These are phyloP conservation scores for Phytophthora hibernalis DNA, from an alignment of 352 stramenopile species.

Conservation along the genomic window DNA sequence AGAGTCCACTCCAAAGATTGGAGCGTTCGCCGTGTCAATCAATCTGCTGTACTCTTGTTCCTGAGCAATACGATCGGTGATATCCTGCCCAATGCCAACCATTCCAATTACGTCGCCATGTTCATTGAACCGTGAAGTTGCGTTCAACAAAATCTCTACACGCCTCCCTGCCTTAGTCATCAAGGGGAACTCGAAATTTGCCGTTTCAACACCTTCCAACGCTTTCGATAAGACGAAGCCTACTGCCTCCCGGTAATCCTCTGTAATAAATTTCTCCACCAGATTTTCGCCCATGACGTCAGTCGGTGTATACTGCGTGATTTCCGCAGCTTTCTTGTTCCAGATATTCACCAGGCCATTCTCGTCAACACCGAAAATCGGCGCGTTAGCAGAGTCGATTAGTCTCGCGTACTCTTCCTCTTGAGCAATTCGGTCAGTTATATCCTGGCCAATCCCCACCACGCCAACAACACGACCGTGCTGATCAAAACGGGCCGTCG, in stretches of 20 bases:
- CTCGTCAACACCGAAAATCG: constrained; percentile 88
- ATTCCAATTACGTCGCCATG: constrained; percentile 73
- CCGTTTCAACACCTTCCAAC: constrained; percentile 53
- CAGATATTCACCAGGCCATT: constrained; percentile 69
- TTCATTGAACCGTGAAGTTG: constrained; percentile 64
- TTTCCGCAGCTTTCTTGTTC: constrained; percentile 74
- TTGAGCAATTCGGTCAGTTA: constrained; percentile 70
- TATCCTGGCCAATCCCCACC: constrained; percentile 79
- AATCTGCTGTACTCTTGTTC: constrained; percentile 65
- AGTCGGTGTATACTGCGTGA: constrained; percentile 71
- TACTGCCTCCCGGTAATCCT: constrained; percentile 64
- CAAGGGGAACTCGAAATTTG: constrained; percentile 80
- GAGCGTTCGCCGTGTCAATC: constrained; percentile 76
- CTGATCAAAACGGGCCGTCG: constrained; percentile 75
- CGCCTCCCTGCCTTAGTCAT: constrained; percentile 72
- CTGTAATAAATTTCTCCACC: constrained; percentile 66
- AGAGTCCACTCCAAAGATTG: constrained; percentile 72
- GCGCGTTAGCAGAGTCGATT: constrained; percentile 82
- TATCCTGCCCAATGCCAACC: constrained; percentile 73
- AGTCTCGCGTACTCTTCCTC: constrained; percentile 65
- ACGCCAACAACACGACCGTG: constrained; percentile 69
- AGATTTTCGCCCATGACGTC: constrained; percentile 72
- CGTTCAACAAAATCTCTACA: constrained; percentile 82
- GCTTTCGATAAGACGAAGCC: constrained; percentile 57
- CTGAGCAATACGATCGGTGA: constrained; percentile 64